Percentiles rank a stretch among this genome's conserved stretches.
phyloP scores from a whole-genome alignment of 176 grass and related monocot species.

The Paspalum notatum region DNA sequence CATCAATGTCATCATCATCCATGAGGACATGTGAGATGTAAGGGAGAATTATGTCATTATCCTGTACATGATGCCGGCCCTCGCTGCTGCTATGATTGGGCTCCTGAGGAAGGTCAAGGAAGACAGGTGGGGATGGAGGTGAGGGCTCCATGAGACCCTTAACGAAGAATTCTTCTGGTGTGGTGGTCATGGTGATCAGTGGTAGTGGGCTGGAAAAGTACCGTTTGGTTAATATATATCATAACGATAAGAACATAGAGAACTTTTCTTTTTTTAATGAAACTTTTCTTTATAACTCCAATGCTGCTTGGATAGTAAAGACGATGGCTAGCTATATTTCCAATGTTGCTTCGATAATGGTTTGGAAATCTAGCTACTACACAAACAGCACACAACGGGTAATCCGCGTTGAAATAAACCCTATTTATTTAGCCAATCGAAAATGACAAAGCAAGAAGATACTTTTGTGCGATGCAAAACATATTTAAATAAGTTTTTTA shows the following conservation, averaged over 20 bases:
- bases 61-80: neutral
- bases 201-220: neutral
- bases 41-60: constrained; percentile 21
- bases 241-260: neutral
- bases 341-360: neutral
- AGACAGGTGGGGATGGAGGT: neutral
- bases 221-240: neutral
- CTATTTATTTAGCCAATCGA: neutral
- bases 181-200: neutral
- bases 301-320: neutral
- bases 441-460: neutral
- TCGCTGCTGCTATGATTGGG: neutral
- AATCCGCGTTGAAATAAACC: neutral
- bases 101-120: neutral
- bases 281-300: neutral
- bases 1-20: constrained; percentile 52
- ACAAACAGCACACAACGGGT: neutral
- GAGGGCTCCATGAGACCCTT: neutral
- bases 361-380: neutral
- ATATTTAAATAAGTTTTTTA: neutral
- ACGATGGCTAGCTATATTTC: neutral
- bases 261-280: neutral
- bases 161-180: neutral
- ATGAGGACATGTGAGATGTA: constrained; percentile 30
- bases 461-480: neutral